Percentiles rank a stretch among this genome's conserved stretches.
Evolutionary conservation across 306 rosid species (phyloP).

Genomic region (Glycine tomentella): DNA sequence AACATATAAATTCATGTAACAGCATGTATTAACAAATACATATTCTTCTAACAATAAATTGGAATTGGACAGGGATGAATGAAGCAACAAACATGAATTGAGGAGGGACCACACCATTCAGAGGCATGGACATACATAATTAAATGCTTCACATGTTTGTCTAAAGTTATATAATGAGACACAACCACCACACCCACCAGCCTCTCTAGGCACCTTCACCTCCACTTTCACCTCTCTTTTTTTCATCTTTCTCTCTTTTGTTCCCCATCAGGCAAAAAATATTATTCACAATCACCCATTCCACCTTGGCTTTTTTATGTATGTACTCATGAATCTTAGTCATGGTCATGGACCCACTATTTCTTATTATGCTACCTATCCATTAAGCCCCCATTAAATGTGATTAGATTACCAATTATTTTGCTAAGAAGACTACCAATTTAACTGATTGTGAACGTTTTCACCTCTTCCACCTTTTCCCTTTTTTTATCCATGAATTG

Average conservation of each 20-base stretch:
- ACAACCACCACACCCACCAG: constrained; percentile 49
- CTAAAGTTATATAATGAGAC: constrained; percentile 54
- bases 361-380: not conserved
- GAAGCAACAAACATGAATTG: not conserved
- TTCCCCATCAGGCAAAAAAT: constrained; percentile 28
- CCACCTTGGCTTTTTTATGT: constrained; percentile 13
- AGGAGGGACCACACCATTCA: constrained; percentile 42
- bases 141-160: constrained; percentile 65
- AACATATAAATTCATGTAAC: not conserved
- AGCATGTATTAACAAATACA: not conserved
- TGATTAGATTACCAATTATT: constrained; percentile 2
- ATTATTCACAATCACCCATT: constrained; percentile 31
- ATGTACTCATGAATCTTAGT: not conserved
- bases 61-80: not conserved
- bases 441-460: constrained; percentile 23
- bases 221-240: not conserved
- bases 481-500: constrained; percentile 40
- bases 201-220: constrained; percentile 15
- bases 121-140: constrained; percentile 50
- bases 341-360: constrained; percentile 46
- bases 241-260: constrained; percentile 39
- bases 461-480: constrained; percentile 3
- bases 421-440: not conserved
- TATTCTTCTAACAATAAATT: not conserved
- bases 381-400: constrained; percentile 28